Base-by-base conservation (phyloP, 1,139 yeast species). In the Kodamaea plutei region DNA sequence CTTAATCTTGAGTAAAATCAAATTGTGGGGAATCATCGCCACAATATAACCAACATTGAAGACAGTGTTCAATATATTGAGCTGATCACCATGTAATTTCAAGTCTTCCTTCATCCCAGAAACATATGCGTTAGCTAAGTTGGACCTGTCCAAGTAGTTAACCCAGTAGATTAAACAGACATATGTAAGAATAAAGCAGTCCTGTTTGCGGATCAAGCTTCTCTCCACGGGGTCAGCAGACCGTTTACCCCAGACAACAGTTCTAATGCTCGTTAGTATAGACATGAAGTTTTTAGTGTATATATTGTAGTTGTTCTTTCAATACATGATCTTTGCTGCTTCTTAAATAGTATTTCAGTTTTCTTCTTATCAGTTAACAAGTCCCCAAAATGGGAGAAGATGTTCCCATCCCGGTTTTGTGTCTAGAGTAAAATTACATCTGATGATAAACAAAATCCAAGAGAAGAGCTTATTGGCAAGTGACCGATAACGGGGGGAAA, bases 1-100 rank as follows among this genome's bases (percentile, higher is more conserved):
- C 38, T 73, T 62, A 1, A 76, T 60, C 34, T 63, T 67, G 35
- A 75, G 51, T 14, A 77, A 51, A 29, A 72, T 63, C 45, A 72
- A 44, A 45, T 75, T 74, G 39, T 74, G 69, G 1, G 84, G 84
- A 23, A 79, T 51, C 61, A 75, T 67, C 4, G 78, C 76, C 10
- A 77, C 58, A 15, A 73, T 67, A 48, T 75, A 77, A 2, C 84
- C 84, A 5, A 76, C 70, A 8, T 74, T 73, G 50, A 76, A 78
- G 29, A 73, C 65, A 0, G 83, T 74, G 39, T 72, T 70, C 31
- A 75, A 64, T 18, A 67, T 40, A 40, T 74, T 76, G 36, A 57
- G 57, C 28, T 64, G 58, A 40, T 76, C 61, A 11, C 78, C 77
- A n/a, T 52, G 43, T 64, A 79, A 61, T 15, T 43, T 31, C 23